phyloP scores from a whole-genome alignment of 2,329 filamentous ascomycete species.

The Rosellinia necatrix region DNA sequence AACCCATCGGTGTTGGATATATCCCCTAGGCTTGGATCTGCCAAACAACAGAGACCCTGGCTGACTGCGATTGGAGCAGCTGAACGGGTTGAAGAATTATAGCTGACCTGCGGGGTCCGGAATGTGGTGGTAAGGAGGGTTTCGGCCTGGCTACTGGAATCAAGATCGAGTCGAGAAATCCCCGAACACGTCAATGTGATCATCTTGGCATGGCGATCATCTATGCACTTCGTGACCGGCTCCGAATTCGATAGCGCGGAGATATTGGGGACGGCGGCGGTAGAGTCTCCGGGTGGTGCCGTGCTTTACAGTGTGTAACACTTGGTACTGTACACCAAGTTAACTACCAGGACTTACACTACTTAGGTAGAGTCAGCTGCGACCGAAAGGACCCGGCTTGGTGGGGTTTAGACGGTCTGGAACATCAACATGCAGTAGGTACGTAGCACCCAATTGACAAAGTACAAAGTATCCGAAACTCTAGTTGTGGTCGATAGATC shows the following conservation, averaged over 20 bases:
- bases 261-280: background rate
- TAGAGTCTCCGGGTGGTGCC: background rate
- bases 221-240: background rate
- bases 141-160: background rate
- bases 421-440: background rate
- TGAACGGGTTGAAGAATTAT: background rate
- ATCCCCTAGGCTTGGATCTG: background rate
- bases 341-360: too few relatives aligned
- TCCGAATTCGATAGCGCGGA: background rate
- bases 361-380: too few relatives aligned
- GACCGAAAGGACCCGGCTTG: background rate
- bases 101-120: background rate
- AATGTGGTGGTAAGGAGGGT: background rate
- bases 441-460: background rate
- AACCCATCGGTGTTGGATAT: background rate
- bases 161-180: background rate
- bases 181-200: background rate
- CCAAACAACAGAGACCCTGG: background rate
- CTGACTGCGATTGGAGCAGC: too few relatives aligned
- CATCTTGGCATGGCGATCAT: background rate
- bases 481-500: background rate
- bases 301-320: too few relatives aligned
- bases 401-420: background rate
- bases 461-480: background rate
- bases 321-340: too few relatives aligned